phyloP scores from a whole-genome alignment of 768 basidiomycete genomes.

The Ephemerocybe angulata region DNA sequence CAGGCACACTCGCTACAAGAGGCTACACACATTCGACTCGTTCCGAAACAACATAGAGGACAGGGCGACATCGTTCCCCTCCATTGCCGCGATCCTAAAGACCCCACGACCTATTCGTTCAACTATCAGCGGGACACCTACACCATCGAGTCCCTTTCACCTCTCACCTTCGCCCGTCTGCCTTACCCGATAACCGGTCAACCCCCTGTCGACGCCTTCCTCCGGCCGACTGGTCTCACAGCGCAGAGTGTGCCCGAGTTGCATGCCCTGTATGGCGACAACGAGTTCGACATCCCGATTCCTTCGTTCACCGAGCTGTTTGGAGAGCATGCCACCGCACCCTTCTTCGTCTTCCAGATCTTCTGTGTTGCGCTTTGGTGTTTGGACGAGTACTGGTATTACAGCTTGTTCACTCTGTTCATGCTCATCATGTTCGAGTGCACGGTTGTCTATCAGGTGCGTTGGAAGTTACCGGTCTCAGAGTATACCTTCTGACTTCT shows the following conservation, averaged over 20 bases:
- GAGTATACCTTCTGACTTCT: conserved; percentile 1
- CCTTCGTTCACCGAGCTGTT: conserved; percentile 92
- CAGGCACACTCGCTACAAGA: conserved; percentile 62
- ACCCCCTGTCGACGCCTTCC: conserved; percentile 67
- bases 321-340: conserved; percentile 93
- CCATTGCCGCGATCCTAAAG: conserved; percentile 53
- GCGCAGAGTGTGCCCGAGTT: conserved; percentile 47
- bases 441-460: conserved; percentile 96
- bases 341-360: conserved; percentile 98
- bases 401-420: conserved; percentile 94
- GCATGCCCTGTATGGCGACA: conserved; percentile 75
- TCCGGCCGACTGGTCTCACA: conserved; percentile 54
- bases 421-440: conserved; percentile 99
- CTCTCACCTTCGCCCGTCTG: conserved; percentile 67
- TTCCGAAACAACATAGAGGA: conserved; percentile 79
- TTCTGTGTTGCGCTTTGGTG: conserved; percentile 98
- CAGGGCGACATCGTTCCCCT: conserved; percentile 86
- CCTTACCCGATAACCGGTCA: conserved; percentile 81
- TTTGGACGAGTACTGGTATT: conserved; percentile 99
- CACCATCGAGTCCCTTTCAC: conserved; percentile 55
- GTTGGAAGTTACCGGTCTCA: conserved; percentile 19
- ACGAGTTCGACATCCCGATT: conserved; percentile 96
- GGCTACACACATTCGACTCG: conserved; percentile 78
- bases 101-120: conserved; percentile 74
- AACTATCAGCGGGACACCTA: conserved; percentile 95